Evolutionary conservation across 139 green algal genomes (phyloP).

Genomic region (Cymbomonas tetramitiformis): DNA sequence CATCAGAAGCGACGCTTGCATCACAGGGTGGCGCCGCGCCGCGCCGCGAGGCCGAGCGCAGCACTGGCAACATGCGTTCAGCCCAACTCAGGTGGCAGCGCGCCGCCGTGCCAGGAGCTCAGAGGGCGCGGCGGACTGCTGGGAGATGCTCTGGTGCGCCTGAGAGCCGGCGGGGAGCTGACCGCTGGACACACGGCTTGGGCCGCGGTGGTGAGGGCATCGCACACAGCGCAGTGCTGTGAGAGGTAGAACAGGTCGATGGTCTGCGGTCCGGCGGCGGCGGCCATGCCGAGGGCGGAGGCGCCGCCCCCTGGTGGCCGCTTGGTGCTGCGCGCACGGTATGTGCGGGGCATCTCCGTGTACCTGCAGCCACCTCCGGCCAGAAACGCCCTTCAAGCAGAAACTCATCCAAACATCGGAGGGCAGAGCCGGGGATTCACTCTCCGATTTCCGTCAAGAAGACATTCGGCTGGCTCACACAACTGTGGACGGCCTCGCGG

Average conservation of each 20-base stretch:
- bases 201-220: conserved; percentile 48
- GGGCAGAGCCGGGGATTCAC: too few species aligned
- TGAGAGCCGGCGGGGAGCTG: background rate
- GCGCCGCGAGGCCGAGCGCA: conserved; percentile 16
- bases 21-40: too few species aligned
- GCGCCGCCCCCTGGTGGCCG: background rate
- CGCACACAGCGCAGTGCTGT: conserved; percentile 76
- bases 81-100: background rate
- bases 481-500: too few species aligned
- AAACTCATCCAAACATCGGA: too few species aligned
- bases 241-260: conserved; percentile 87
- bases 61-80: background rate
- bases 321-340: background rate
- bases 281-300: background rate
- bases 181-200: conserved; percentile 43
- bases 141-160: background rate
- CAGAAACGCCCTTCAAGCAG: too few species aligned
- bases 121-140: background rate
- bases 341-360: background rate
- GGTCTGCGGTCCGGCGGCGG: conserved; percentile 26
- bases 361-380: too few species aligned
- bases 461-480: too few species aligned
- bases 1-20: too few species aligned
- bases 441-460: too few species aligned
- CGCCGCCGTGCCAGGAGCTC: background rate